Evolutionary conservation across 805 yeast species (phyloP).

Genomic region (Metschnikowia aberdeeniae): DNA sequence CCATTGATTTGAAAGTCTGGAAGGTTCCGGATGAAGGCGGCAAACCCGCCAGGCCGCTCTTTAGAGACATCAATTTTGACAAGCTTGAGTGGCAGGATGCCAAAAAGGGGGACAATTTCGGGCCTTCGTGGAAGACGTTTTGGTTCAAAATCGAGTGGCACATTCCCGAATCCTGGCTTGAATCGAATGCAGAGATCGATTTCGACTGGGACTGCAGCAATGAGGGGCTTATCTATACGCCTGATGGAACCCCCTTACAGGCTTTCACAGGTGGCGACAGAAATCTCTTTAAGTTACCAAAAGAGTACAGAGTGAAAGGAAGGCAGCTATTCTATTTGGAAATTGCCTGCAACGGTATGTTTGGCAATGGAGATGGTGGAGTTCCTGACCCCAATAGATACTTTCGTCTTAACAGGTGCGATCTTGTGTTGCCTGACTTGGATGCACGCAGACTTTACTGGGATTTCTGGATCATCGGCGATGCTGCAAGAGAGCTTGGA

Average conservation of each 20-base stretch:
- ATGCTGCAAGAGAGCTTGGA: conserved; percentile 83
- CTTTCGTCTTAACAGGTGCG: conserved; percentile 66
- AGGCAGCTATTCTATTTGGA: conserved; percentile 76
- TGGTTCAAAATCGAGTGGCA: conserved; percentile 75
- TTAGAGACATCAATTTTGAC: conserved; percentile 50
- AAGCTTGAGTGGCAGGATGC: conserved; percentile 50
- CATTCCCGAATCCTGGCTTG: conserved; percentile 60
- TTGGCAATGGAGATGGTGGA: conserved; percentile 62
- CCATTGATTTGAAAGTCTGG: conserved; percentile 60
- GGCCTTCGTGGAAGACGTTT: conserved; percentile 96
- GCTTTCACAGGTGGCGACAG: conserved; percentile 90
- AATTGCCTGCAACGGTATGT: conserved; percentile 92
- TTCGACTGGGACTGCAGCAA: conserved; percentile 83
- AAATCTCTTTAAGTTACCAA: conserved; percentile 57
- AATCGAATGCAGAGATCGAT: conserved; percentile 44
- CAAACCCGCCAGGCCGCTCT: conserved; percentile 55
- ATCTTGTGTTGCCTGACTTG: conserved; percentile 73
- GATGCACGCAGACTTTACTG: conserved; percentile 72
- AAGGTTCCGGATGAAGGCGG: conserved; percentile 61
- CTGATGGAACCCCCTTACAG: conserved; percentile 64
- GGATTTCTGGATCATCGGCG: conserved; percentile 87
- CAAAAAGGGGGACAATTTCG: conserved; percentile 70
- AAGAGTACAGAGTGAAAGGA: conserved; percentile 45
- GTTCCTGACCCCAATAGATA: conserved; percentile 72
- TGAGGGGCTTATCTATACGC: conserved; percentile 77